phyloP scores from a whole-genome alignment of 2,329 filamentous ascomycete genomes.

The Cladobotryum protrusum region DNA sequence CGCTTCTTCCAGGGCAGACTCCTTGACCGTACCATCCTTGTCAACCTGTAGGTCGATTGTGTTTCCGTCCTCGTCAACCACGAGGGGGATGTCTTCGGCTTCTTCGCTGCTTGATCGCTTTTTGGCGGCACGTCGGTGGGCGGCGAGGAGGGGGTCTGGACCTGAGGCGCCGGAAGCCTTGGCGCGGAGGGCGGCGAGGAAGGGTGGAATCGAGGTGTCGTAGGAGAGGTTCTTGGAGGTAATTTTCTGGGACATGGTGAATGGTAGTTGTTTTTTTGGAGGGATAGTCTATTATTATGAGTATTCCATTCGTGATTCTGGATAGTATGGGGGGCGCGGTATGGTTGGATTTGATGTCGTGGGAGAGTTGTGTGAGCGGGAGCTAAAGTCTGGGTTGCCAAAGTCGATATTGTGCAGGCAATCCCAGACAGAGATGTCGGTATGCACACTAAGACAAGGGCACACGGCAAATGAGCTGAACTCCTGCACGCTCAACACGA shows the following conservation, averaged over 20 bases:
- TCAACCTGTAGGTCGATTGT: constrained; percentile 46
- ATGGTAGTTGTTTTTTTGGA: too few relatives aligned
- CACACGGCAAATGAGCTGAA: too few relatives aligned
- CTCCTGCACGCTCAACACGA: too few relatives aligned
- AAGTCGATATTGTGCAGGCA: too few relatives aligned
- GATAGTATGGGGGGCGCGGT: too few relatives aligned
- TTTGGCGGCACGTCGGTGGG: constrained; percentile 43
- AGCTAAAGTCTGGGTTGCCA: too few relatives aligned
- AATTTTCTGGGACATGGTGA: constrained; percentile 53
- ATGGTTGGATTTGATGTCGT: too few relatives aligned
- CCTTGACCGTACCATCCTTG: constrained; percentile 38
- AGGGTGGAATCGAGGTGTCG: constrained; percentile 52
- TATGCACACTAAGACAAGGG: too few relatives aligned
- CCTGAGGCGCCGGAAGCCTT: constrained; percentile 43
- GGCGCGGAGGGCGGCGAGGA: constrained; percentile 52
- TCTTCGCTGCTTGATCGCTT: constrained; percentile 59
- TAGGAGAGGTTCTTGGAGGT: constrained; percentile 67
- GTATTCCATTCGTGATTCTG: background rate
- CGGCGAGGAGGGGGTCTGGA: constrained; percentile 47
- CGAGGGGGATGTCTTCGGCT: constrained; percentile 69
- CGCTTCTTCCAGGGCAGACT: constrained; percentile 24
- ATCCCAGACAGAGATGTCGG: too few relatives aligned
- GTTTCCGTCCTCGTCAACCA: constrained; percentile 67
- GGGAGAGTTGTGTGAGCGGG: too few relatives aligned
- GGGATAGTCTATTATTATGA: too few relatives aligned